phyloP scores from a whole-genome alignment of 495 filamentous ascomycete species.

The Neurospora tetrasperma region DNA sequence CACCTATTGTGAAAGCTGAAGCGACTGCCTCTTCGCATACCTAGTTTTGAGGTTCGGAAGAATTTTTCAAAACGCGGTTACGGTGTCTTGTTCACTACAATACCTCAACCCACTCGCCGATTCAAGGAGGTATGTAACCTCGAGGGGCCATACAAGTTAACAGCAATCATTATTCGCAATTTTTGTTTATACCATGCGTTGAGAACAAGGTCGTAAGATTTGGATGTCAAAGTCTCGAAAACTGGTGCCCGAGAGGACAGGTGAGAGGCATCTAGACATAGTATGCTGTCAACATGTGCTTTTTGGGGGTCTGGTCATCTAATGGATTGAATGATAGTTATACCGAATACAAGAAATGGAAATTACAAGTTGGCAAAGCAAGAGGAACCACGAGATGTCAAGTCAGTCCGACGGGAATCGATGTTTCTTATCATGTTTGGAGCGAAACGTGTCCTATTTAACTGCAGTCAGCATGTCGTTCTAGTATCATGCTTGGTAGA shows the following conservation, averaged over 20 bases:
- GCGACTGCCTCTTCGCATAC: neutral
- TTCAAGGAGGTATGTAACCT: neutral
- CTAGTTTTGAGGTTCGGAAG: too few relatives aligned
- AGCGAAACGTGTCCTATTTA: neutral
- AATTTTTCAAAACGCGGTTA: too few relatives aligned
- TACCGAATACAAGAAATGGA: neutral
- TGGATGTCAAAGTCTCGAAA: neutral
- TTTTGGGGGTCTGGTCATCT: neutral
- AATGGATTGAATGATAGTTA: neutral
- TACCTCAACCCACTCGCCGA: neutral
- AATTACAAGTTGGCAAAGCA: neutral
- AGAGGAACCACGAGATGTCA: neutral
- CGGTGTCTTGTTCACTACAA: neutral
- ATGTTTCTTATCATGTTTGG: neutral
- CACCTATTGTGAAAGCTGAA: neutral
- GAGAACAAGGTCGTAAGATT: neutral
- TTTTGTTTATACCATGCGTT: neutral
- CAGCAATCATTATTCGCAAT: neutral
- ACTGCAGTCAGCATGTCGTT: neutral
- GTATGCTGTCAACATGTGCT: neutral
- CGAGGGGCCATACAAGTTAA: neutral
- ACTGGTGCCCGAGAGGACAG: neutral
- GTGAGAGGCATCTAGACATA: neutral
- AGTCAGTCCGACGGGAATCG: neutral
- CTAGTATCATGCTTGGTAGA: neutral